Base-by-base conservation (phyloP, 2,329 filamentous ascomycete species). In the Alternaria longipes region DNA sequence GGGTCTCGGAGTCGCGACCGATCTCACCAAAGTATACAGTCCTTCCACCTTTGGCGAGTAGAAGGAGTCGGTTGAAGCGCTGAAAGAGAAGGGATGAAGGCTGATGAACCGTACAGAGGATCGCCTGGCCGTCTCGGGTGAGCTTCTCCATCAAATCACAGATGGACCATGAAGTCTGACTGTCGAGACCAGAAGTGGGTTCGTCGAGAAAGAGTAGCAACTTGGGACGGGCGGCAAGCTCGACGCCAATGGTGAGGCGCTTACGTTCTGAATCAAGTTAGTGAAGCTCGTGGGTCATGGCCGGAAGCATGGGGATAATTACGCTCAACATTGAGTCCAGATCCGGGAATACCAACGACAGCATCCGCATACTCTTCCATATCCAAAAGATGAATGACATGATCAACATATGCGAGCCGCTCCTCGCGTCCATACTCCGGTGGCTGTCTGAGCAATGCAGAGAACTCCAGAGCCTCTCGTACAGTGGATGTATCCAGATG, bases 51-150 rank as follows among this genome's bases (percentile, higher is more conserved):
- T 87, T 89, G 36, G 89, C 89, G 14, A 94, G 82, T 82, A 95
- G 92, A 32, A 94, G 84, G 5, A 95, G 86, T 59, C 91, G 87
- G 72, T 95, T 91, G 75, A 95, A 97, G 60, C 92, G 90, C 77
- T 97, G 92, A 83, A 97, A 97, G 53, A 97, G 85, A 86, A 97
- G 93, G 36, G 93, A 93, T 12, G 92, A 96, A n/a, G 94, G 94
- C 90, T 98, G 94, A 79, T 98, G 94, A 62, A 97, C 97, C 0
- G 94, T 97, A 82, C 93, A 97, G 18, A 97, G 88, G 79, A 97
- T 92, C 53, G 94, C 94, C 54, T 79, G 76, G 14, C 94, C 94
- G 64, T 89, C 91, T 78, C 94, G 91, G 32, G 32, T 16, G 6
- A 36, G 32, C 32, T 36, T 36, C 32, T 36, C 14, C 12, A 36